Conservation (phyloP, 2,329 filamentous ascomycete species). For the Ophiocordyceps australis region DNA sequence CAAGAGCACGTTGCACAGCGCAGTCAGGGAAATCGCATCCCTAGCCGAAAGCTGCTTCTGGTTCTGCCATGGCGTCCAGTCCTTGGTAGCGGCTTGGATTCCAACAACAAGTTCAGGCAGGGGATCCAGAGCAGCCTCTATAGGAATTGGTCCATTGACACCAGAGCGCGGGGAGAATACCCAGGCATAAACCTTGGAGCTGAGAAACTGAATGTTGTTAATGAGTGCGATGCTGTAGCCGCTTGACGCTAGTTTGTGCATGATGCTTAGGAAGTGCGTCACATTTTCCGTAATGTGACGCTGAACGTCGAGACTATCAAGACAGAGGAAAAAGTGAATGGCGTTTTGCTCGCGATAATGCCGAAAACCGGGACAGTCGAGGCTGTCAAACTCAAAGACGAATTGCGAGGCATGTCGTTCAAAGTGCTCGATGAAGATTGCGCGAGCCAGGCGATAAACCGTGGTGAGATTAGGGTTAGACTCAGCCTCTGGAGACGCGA, state of each 20-base stretch:
- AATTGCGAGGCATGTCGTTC: slow-evolving; percentile 17
- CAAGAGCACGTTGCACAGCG: slow-evolving; percentile 4
- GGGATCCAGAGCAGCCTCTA: neutral
- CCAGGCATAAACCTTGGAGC: slow-evolving; percentile 28
- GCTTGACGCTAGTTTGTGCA: slow-evolving; percentile 32
- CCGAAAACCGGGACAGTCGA: slow-evolving; percentile 29
- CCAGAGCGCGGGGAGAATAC: neutral
- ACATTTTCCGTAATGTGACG: slow-evolving; percentile 11
- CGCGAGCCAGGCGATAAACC: slow-evolving; percentile 39
- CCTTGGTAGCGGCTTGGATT: neutral
- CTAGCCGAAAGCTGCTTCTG: slow-evolving; percentile 2
- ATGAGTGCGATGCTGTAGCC: slow-evolving; percentile 45
- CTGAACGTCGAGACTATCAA: slow-evolving; percentile 33
- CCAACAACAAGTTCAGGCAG: neutral
- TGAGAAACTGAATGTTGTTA: slow-evolving; percentile 42
- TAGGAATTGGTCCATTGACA: neutral
- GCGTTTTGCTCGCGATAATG: slow-evolving; percentile 34
- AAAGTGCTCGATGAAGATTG: slow-evolving; percentile 47
- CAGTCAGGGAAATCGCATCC: slow-evolving; percentile 5
- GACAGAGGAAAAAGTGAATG: slow-evolving; percentile 50
- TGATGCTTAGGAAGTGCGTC: slow-evolving; percentile 6
- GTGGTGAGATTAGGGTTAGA: slow-evolving; percentile 16
- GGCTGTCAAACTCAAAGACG: slow-evolving; percentile 16
- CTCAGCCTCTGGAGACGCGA: slow-evolving; percentile 30
- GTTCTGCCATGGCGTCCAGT: slow-evolving; percentile 4